Conservation (phyloP, 257 asterid species). For the Penstemon eatonii region DNA sequence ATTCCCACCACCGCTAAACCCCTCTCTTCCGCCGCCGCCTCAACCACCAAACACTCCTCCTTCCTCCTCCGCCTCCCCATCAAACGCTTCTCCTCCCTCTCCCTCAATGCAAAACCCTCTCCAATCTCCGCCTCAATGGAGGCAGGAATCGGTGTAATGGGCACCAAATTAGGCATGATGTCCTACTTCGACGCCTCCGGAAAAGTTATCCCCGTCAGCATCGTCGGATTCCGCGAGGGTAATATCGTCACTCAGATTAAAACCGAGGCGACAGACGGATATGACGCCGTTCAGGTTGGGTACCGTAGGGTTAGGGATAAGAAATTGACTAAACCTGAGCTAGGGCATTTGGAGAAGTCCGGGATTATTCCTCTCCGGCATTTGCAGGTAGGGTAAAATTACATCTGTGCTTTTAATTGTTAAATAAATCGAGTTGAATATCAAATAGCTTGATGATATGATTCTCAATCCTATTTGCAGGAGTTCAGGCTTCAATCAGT, state of each 20-base stretch:
- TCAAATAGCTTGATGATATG: too few relatives aligned
- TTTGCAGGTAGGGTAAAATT: constrained; percentile 46
- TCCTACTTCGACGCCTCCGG: constrained; percentile 71
- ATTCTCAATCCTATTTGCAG: constrained; percentile 33
- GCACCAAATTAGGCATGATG: constrained; percentile 94
- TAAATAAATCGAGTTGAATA: too few relatives aligned
- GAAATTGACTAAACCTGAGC: constrained; percentile 86
- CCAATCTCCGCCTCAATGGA: constrained; percentile 69
- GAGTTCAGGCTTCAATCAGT: constrained; percentile 68
- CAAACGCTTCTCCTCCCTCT: constrained; percentile 39
- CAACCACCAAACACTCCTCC: constrained; percentile 43
- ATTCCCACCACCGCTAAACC: constrained; percentile 34
- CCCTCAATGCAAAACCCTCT: constrained; percentile 36
- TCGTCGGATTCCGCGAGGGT: constrained; percentile 91
- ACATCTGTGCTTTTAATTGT: too few relatives aligned
- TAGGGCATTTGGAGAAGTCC: constrained; percentile 86
- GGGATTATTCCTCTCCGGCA: constrained; percentile 88
- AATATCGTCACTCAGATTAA: constrained; percentile 90
- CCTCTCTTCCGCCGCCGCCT: constrained; percentile 26
- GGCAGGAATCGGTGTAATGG: constrained; percentile 93
- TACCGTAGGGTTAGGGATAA: constrained; percentile 79
- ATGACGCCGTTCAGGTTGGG: constrained; percentile 85
- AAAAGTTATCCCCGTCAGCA: constrained; percentile 80
- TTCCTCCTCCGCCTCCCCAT: constrained; percentile 45
- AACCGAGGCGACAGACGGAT: constrained; percentile 81